phyloP scores from a whole-genome alignment of 1,284 basidiomycete species.

The Neolentinus lepideus region DNA sequence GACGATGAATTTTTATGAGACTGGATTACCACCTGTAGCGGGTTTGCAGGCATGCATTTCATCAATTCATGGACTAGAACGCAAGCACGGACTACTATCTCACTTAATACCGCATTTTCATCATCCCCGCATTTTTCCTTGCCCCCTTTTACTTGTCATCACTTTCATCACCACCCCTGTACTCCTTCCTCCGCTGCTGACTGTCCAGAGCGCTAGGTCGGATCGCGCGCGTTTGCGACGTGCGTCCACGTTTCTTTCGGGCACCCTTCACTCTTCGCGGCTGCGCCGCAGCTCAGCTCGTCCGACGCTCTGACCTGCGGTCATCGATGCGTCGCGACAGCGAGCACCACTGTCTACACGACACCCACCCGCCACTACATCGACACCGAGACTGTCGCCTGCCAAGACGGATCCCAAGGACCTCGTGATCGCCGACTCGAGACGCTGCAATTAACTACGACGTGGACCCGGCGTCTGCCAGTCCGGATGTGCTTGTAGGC shows the following conservation, averaged over 20 bases:
- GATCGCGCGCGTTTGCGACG: slow-evolving; percentile 46
- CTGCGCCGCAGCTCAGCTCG: slow-evolving; percentile 16
- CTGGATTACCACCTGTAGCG: slow-evolving; percentile 35
- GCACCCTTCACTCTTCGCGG: slow-evolving; percentile 8
- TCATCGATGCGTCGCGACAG: slow-evolving; percentile 7
- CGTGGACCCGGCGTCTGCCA: neutral
- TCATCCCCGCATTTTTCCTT: slow-evolving; percentile 7
- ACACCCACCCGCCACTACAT: slow-evolving; percentile 1
- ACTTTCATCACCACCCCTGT: neutral
- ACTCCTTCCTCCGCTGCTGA: neutral
- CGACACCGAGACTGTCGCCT: slow-evolving; percentile 1
- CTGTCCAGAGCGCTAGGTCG: slow-evolving; percentile 10
- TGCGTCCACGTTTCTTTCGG: slow-evolving; percentile 13
- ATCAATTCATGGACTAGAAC: slow-evolving; percentile 30
- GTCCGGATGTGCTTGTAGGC: neutral
- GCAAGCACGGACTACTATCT: neutral
- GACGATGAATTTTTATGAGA: slow-evolving; percentile 31
- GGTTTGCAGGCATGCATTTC: slow-evolving; percentile 48
- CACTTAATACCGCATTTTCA: slow-evolving; percentile 5
- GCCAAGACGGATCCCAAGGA: slow-evolving; percentile 3
- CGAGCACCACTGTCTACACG: slow-evolving; percentile 4
- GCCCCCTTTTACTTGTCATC: slow-evolving; percentile 4
- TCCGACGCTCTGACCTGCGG: slow-evolving; percentile 14
- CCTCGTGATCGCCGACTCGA: neutral
- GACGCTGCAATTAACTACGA: neutral